Evolutionary conservation across 2,329 filamentous ascomycete genomes (phyloP), one percentile per base, ranked within the genome.

Genomic region (Neonectria hederae): DNA sequence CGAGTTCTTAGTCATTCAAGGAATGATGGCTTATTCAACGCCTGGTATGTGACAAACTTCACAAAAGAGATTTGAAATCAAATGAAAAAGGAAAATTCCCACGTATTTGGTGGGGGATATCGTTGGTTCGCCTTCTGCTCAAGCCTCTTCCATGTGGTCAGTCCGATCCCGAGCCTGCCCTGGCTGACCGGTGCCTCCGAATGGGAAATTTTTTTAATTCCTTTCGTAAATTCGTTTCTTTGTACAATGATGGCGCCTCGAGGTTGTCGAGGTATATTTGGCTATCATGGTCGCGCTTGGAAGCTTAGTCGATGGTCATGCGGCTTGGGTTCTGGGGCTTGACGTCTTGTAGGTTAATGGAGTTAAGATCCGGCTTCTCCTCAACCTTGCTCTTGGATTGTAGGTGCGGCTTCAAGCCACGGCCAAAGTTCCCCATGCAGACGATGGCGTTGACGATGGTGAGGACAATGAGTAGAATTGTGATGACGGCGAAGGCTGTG

Each of bases 401-500:
- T 63, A 99, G 87, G 77, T 98, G 94, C 10, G 89, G 90, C 83
- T 97, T 97, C 65, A 99, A 84, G 9, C 96, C 96, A 69, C 90
- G 90, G 79, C 91, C 88, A 81, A 98, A 99, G 82, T 98, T 98
- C 78, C 86, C 83, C 80, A 93, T 94, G 85, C 95, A 98, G 73
- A 95, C 85, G 75, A 92, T 89, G 42, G 93, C 94, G 72, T 97
- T 94, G 77, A 87, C 81, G 72, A 99, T 97, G 64, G 96, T 99
- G 67, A 94, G 83, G 55, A 98, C 82, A 72, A 99, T 93, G 65
- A 98, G 83, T 28, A 97, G 80, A 63, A 99, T 92, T 43, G 96
- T 97, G 74, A 99, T 90, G 67, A 97, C 89, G 55, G 96, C 95
- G 75, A 99, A 99, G 64, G 94, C 93, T 5, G 95, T 97, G 75